These are phyloP conservation scores for Phytopythium delawarense DNA, from an alignment of 352 stramenopile genomes.

Conservation along the genomic window DNA sequence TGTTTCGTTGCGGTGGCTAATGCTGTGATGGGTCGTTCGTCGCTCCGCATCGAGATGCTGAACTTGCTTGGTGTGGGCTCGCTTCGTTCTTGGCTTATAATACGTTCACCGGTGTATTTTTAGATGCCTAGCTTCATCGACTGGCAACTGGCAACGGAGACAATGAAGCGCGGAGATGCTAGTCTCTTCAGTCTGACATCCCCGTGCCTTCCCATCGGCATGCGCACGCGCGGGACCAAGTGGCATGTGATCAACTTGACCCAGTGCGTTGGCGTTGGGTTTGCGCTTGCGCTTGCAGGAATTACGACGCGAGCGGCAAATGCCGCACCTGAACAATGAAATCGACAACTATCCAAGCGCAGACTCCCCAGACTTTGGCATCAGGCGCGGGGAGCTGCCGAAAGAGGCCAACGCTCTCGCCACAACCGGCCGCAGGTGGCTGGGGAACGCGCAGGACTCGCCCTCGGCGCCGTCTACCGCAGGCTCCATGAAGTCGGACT, in stretches of 20 bases:
- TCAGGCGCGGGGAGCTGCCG: not conserved
- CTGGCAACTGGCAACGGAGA: not conserved
- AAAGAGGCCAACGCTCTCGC: no score
- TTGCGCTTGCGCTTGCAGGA: not conserved
- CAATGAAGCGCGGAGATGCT: not conserved
- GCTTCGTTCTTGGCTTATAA: no score
- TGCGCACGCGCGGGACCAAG: constrained; percentile 1
- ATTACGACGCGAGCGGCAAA: not conserved
- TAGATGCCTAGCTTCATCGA: not conserved
- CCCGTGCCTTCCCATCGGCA: not conserved
- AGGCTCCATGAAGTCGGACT: constrained; percentile 24
- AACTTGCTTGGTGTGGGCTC: not conserved
- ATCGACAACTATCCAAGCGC: not conserved
- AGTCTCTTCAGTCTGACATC: not conserved
- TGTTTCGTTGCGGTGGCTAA: not conserved
- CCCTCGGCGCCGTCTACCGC: constrained; percentile 17
- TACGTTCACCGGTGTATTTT: not conserved
- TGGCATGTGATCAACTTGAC: constrained; percentile 3
- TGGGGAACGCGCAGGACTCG: not conserved
- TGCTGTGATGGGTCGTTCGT: not conserved
- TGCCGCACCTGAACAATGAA: not conserved
- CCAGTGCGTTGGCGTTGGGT: not conserved
- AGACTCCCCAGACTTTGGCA: not conserved
- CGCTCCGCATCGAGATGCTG: not conserved
- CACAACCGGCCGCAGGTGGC: not conserved